A percentile compares a stretch with the other conserved stretches of the same genome.
phyloP scores from a whole-genome alignment of 805 yeast genomes.

The Ogataea pini region DNA sequence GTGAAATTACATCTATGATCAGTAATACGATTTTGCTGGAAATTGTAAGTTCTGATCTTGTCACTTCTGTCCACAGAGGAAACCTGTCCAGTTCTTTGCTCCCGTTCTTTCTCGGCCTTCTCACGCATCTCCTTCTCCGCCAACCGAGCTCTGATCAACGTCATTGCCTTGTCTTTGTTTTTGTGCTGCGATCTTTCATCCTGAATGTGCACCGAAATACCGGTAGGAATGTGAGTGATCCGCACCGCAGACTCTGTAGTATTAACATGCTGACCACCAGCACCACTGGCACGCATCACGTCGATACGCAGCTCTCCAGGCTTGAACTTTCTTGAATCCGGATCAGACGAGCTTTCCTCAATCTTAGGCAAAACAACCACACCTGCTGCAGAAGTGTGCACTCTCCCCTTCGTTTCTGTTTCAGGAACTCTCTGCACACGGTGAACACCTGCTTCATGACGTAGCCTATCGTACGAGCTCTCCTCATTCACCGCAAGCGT shows the following conservation, averaged over 20 bases:
- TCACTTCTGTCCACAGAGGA: slow-evolving; percentile 88
- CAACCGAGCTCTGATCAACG: slow-evolving; percentile 75
- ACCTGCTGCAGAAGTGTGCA: slow-evolving; percentile 95
- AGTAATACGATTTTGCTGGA: slow-evolving; percentile 87
- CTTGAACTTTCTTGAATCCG: slow-evolving; percentile 55
- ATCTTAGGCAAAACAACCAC: slow-evolving; percentile 89
- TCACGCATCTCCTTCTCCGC: slow-evolving; percentile 77
- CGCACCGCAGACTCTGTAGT: slow-evolving; percentile 97
- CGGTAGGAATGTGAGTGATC: slow-evolving; percentile 88
- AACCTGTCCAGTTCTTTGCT: slow-evolving; percentile 78
- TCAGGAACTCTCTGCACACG: slow-evolving; percentile 92
- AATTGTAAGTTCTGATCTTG: slow-evolving; percentile 91
- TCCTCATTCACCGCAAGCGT: slow-evolving; percentile 70
- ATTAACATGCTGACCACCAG: slow-evolving; percentile 98
- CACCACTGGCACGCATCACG: slow-evolving; percentile 96
- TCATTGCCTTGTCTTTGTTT: slow-evolving; percentile 90
- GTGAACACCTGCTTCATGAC: slow-evolving; percentile 94
- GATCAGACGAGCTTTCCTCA: slow-evolving; percentile 52
- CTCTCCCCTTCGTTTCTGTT: slow-evolving; percentile 91
- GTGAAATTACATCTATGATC: slow-evolving; percentile 89
- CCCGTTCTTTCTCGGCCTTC: slow-evolving; percentile 63
- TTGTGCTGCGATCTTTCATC: slow-evolving; percentile 94
- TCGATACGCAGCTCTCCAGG: slow-evolving; percentile 91
- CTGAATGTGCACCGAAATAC: slow-evolving; percentile 85
- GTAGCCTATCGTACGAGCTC: slow-evolving; percentile 70